These are phyloP conservation scores for Porcisia deanei DNA, from an alignment of 208 protist species.

Conservation along the genomic window DNA sequence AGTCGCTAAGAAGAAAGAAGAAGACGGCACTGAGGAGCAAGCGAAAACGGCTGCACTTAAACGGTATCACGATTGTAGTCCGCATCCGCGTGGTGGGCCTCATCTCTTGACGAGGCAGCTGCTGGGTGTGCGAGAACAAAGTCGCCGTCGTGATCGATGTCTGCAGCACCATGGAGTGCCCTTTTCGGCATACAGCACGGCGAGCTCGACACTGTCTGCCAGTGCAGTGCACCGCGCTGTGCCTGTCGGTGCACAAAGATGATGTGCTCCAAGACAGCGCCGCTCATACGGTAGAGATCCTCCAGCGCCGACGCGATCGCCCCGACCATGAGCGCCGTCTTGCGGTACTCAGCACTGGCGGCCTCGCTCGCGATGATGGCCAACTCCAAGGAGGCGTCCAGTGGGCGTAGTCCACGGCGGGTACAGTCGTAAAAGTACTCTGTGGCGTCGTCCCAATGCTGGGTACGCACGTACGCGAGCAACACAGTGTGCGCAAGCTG, in stretches of 20 bases:
- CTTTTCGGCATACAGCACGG: neutral
- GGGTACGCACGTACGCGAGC: slow-evolving; percentile 46
- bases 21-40: neutral
- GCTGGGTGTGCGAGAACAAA: neutral
- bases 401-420: slow-evolving; percentile 50
- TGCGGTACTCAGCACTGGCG: slow-evolving; percentile 64
- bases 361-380: slow-evolving; percentile 63
- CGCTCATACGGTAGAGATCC: slow-evolving; percentile 72
- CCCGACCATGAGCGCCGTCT: slow-evolving; percentile 55
- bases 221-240: slow-evolving; percentile 8
- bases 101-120: neutral
- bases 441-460: slow-evolving; percentile 68
- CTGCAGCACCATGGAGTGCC: neutral
- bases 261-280: slow-evolving; percentile 72
- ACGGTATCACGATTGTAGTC: neutral
- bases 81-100: neutral
- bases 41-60: neutral
- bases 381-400: slow-evolving; percentile 65
- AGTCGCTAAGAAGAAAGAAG: neutral
- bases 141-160: neutral
- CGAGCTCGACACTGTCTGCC: neutral
- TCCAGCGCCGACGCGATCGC: slow-evolving; percentile 75
- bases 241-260: slow-evolving; percentile 58
- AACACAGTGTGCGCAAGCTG: slow-evolving; percentile 60
- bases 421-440: slow-evolving; percentile 73